Evolutionary conservation across 345 rosid species (phyloP).

Genomic region (Sisymbrium altissimum): DNA sequence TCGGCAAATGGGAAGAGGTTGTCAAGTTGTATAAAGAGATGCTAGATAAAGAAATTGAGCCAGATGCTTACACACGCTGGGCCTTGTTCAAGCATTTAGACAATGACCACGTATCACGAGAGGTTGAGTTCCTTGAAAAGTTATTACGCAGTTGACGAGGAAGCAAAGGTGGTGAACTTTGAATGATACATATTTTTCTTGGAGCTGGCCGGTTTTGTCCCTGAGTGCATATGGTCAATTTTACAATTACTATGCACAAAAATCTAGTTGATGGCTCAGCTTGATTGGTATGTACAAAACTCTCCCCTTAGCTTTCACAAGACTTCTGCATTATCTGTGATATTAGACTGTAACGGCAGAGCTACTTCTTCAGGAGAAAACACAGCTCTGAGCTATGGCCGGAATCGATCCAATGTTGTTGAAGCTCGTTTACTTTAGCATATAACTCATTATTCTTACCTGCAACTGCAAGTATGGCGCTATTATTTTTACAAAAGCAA

Average conservation of each 20-base stretch:
- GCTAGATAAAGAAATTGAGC: constrained; percentile 56
- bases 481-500: constrained; percentile 9
- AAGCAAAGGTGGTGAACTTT: constrained; percentile 11
- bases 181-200: constrained; percentile 3
- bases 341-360: constrained; percentile 5
- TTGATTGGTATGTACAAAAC: constrained; percentile 24
- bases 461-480: constrained; percentile 12
- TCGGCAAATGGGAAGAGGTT: constrained; percentile 56
- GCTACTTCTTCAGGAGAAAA: constrained; percentile 26
- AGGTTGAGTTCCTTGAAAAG: constrained; percentile 46
- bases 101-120: constrained; percentile 45
- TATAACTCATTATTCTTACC: constrained; percentile 15
- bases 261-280: constrained; percentile 27
- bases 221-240: constrained; percentile 12
- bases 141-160: constrained; percentile 35
- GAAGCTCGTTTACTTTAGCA: constrained; percentile 20
- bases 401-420: constrained; percentile 6
- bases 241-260: constrained; percentile 22
- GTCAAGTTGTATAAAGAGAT: constrained; percentile 63
- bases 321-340: background rate
- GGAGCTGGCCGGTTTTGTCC: constrained; percentile 22
- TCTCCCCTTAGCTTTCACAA: background rate
- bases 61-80: constrained; percentile 54
- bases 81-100: constrained; percentile 57
- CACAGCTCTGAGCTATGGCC: constrained; percentile 24